A percentile compares a stretch with the other conserved stretches of the same genome.
These are phyloP conservation scores for Penicillium maclennaniae DNA, from an alignment of 495 filamentous ascomycete species.

Conservation along the genomic window DNA sequence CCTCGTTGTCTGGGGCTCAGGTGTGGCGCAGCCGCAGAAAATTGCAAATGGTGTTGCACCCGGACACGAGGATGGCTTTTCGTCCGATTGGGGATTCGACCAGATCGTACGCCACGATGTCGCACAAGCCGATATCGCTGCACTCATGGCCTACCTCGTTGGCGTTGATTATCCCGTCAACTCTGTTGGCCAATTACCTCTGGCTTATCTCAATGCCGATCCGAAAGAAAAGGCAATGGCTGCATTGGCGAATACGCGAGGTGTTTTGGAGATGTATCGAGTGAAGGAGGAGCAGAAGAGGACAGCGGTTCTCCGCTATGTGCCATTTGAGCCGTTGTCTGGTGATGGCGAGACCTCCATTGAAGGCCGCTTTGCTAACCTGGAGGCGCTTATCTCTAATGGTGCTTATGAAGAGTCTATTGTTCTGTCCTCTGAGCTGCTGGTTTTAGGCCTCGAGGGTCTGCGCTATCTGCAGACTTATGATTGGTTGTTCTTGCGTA, in stretches of 20 bases:
- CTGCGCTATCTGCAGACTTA: slow-evolving; percentile 93
- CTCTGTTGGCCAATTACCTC: slow-evolving; percentile 89
- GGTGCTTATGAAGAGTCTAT: slow-evolving; percentile 73
- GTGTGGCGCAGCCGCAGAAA: slow-evolving; percentile 71
- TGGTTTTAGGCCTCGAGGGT: slow-evolving; percentile 74
- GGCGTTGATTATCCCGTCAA: slow-evolving; percentile 92
- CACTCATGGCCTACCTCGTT: slow-evolving; percentile 93
- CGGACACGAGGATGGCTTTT: slow-evolving; percentile 91
- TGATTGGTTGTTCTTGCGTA: slow-evolving; percentile 96
- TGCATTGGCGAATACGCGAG: slow-evolving; percentile 76
- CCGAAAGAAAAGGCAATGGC: slow-evolving; percentile 78
- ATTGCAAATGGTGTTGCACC: slow-evolving; percentile 51
- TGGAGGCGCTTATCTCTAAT: slow-evolving; percentile 62
- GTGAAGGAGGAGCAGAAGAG: slow-evolving; percentile 91
- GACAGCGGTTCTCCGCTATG: slow-evolving; percentile 68
- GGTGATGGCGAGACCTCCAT: slow-evolving; percentile 56
- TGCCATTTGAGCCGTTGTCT: slow-evolving; percentile 61
- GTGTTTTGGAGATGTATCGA: slow-evolving; percentile 94
- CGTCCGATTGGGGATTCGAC: slow-evolving; percentile 80
- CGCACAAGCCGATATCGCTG: slow-evolving; percentile 89
- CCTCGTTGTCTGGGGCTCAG: slow-evolving; percentile 90
- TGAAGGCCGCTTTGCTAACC: slow-evolving; percentile 62
- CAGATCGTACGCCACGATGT: slow-evolving; percentile 84
- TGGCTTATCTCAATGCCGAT: slow-evolving; percentile 72
- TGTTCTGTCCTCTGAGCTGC: slow-evolving; percentile 64